Base-by-base conservation (phyloP, 108 stramenopile species). In the Cyclotella baltica region DNA sequence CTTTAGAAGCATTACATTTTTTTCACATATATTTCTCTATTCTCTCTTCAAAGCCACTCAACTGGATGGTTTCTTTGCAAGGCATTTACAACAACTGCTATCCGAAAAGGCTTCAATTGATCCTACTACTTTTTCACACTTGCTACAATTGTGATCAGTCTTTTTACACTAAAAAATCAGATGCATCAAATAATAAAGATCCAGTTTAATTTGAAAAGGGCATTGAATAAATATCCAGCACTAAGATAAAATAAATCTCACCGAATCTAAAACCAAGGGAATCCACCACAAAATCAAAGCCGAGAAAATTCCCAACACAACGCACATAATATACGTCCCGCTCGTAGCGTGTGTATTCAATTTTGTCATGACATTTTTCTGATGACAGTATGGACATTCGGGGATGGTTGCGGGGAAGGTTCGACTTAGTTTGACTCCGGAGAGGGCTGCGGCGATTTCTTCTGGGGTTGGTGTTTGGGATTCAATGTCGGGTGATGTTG, bases 221-320 rank as follows among this genome's bases (percentile, higher is more conserved):
- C 18, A 2, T 16, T n/a, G 47, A 48, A 48, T 16, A 48, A n/a
- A 48, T 1, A n/a, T n/a, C 2, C 5, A 55, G 1, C 22, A 55
- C n/a, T 25, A 10, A 25, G 11, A 25, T 1, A 55, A n/a, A 23
- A 52, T 20, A 23, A 55, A 25, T 25, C 55, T n/a, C 25, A 55
- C 55, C 55, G 55, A 55, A 55, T 55, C 55, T 11, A 55, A 5
- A n/a, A 55, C 55, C 23, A 55, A 55, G 25, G 55, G 55, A 55
- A 55, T n/a, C 55, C 55, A 55, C 55, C 55, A 55, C 55, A 55
- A 25, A n/a, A 55, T 25, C 55, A 55, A 55, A 55, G 22, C n/a
- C 55, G 55, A 55, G 20, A 55, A 1, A 55, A 55, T 55, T 25
- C 55, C 55, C 55, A 55, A 55, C 1, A 55, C 20, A 1, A 55